Percentiles rank a stretch among this genome's conserved stretches.
Conservation (phyloP, 768 basidiomycete species). For the Naematelia aurantialba region DNA sequence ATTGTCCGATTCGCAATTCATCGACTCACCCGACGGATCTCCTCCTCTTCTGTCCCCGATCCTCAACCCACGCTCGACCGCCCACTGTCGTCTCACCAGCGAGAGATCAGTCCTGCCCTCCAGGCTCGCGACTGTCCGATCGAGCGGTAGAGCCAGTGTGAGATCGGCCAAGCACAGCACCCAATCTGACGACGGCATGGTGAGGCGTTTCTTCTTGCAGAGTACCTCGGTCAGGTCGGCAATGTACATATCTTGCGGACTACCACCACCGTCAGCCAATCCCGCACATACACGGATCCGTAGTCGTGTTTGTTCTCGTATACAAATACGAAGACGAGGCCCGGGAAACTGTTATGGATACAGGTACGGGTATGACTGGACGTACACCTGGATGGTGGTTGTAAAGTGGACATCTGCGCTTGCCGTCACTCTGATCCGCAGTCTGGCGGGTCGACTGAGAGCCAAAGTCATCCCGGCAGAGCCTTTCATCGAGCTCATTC, state of each 20-base stretch:
- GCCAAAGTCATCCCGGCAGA: constrained; percentile 48
- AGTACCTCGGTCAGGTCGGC: constrained; percentile 82
- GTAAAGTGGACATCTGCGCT: constrained; percentile 77
- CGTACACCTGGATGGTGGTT: constrained; percentile 87
- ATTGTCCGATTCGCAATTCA: too few species aligned
- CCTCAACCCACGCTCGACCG: constrained; percentile 68
- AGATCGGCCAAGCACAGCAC: constrained; percentile 50
- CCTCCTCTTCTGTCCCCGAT: constrained; percentile 63
- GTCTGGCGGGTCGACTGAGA: constrained; percentile 60
- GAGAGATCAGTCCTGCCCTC: constrained; percentile 80
- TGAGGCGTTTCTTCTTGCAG: constrained; percentile 46
- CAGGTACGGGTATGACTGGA: constrained; percentile 23
- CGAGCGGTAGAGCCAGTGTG: constrained; percentile 70
- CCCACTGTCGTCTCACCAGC: constrained; percentile 71
- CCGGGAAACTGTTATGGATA: neutral
- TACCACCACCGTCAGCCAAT: constrained; percentile 53
- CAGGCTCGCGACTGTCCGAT: constrained; percentile 92
- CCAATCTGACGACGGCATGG: constrained; percentile 54
- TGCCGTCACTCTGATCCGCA: constrained; percentile 75
- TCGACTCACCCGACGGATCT: constrained; percentile 80
- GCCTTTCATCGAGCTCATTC: constrained; percentile 52
- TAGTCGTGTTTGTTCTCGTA: neutral
- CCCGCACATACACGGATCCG: constrained; percentile 1
- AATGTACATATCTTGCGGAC: constrained; percentile 86
- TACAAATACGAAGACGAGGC: neutral